Evolutionary conservation across 148 eudicot genomes (phyloP), one percentile per base, ranked within the genome.

Genomic region (Rhododendron williamsianum): DNA sequence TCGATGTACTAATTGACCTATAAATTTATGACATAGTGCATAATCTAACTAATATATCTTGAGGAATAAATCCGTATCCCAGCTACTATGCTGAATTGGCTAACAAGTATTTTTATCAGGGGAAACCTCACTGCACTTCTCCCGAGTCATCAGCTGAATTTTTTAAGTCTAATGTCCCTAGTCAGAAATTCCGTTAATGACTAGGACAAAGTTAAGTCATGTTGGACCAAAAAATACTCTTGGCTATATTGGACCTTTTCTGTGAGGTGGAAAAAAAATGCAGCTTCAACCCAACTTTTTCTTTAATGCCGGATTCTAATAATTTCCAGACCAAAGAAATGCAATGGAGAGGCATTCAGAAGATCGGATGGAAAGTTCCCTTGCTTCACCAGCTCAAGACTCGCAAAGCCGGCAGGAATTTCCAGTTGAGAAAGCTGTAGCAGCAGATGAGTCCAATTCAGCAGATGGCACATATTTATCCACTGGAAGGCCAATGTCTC

Each of bases 401-500:
- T 71, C 86, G 46, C 91, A 91, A 73, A 82, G 77, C 87, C 87
- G 80, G 80, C 93, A 84, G 82, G 92, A 90, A 83, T 41, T 83
- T 4, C 91, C 86, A 80, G 86, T 76, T 45, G 89, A 89, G 48
- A 91, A 89, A 84, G 69, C 89, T 81, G 86, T 30, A 63, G 80
- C 80, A 58, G 91, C 87, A 18, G 94, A 92, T 27, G 94, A 92
- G 54, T 89, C 92, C 52, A 86, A 54, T 87, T 82, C 92, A 65
- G 94, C 9, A 1, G 76, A 93, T 88, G 94, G 87, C 7, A 86
- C 88, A 78, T 95, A 92, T 87, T 90, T 80, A 36, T 89, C 93
- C 76, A 92, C 87, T 86, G 91, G 86, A 67, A 90, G 96, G 89
- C 96, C 98, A 76, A 91, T 92, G 98, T 95, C 98, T 52, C 98